Percentiles rank a stretch among this genome's conserved stretches.
phyloP scores from a whole-genome alignment of 2,329 filamentous ascomycete genomes.

The Tolypocladium paradoxum region DNA sequence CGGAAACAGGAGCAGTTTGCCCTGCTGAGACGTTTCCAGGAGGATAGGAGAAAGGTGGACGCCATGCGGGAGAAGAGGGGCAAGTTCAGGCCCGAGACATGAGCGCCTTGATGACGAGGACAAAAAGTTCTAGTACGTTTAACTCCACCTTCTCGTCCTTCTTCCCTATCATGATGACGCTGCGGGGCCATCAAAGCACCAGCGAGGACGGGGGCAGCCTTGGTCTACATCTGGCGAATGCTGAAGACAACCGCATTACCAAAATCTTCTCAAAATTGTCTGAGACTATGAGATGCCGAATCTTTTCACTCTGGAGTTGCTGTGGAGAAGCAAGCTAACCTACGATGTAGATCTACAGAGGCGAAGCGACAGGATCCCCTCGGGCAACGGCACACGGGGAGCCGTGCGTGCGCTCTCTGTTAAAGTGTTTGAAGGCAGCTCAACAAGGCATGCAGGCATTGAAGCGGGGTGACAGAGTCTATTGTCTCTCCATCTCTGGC shows the following conservation, averaged over 20 bases:
- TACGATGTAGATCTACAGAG: not conserved
- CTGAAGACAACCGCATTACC: slow-evolving; percentile 52
- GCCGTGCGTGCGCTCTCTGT: not conserved
- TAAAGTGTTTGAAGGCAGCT: not conserved
- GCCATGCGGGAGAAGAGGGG: slow-evolving; percentile 59
- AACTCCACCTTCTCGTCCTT: not conserved
- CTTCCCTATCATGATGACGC: slow-evolving; percentile 33
- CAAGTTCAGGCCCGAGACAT: slow-evolving; percentile 44
- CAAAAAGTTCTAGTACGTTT: not conserved
- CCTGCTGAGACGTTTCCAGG: slow-evolving; percentile 61
- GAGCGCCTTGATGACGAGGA: slow-evolving; percentile 6
- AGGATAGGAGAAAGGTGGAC: slow-evolving; percentile 61
- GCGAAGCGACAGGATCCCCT: not conserved
- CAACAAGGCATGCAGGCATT: not conserved
- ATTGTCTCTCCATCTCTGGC: not conserved
- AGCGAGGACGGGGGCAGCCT: slow-evolving; percentile 9
- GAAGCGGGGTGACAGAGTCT: not conserved
- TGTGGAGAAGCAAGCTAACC: not conserved
- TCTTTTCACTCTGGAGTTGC: not conserved
- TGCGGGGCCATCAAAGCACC: slow-evolving; percentile 39
- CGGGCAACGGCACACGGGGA: not conserved
- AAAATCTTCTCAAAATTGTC: slow-evolving; percentile 56
- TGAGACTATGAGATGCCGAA: slow-evolving; percentile 25
- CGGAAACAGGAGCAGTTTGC: slow-evolving; percentile 63
- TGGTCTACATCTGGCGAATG: slow-evolving; percentile 27